phyloP scores from a whole-genome alignment of 177 flowering plant species.

The Vitis hybrid region DNA sequence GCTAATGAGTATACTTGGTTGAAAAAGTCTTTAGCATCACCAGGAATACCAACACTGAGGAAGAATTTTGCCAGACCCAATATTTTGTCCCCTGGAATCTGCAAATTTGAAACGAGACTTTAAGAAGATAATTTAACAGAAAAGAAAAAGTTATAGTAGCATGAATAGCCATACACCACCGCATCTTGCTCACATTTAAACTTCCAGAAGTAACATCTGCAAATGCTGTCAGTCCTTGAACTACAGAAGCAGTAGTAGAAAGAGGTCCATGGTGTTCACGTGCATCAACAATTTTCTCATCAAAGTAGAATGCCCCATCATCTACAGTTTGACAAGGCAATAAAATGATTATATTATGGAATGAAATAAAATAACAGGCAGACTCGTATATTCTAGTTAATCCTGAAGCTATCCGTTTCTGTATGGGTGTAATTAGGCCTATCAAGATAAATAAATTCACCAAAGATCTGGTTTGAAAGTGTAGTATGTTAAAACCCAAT shows the following conservation, averaged over 20 bases:
- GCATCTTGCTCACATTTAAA: conserved; percentile 53
- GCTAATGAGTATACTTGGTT: conserved; percentile 78
- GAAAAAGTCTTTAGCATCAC: conserved; percentile 74
- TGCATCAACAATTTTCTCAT: conserved; percentile 74
- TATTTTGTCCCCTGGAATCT: conserved; percentile 81
- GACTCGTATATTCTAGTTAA: not conserved
- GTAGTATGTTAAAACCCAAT: too few species aligned
- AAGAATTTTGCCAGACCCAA: conserved; percentile 89
- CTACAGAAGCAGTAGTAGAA: conserved; percentile 79
- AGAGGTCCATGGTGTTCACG: conserved; percentile 70
- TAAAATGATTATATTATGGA: conserved; percentile 1
- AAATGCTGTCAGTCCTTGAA: conserved; percentile 78
- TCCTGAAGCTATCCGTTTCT: not conserved
- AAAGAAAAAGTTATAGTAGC: not conserved
- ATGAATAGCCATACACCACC: not conserved
- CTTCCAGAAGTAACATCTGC: conserved; percentile 59
- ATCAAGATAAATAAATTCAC: too few species aligned
- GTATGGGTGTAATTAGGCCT: too few species aligned
- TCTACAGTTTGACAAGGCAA: conserved; percentile 33
- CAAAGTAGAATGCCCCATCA: conserved; percentile 85
- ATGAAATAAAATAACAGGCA: not conserved
- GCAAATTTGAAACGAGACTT: conserved; percentile 25
- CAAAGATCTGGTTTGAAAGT: too few species aligned
- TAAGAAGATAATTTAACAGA: conserved; percentile 2
- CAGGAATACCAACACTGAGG: conserved; percentile 86